Conservation (phyloP, 331 rosid genomes). For the Acacia concinna region DNA sequence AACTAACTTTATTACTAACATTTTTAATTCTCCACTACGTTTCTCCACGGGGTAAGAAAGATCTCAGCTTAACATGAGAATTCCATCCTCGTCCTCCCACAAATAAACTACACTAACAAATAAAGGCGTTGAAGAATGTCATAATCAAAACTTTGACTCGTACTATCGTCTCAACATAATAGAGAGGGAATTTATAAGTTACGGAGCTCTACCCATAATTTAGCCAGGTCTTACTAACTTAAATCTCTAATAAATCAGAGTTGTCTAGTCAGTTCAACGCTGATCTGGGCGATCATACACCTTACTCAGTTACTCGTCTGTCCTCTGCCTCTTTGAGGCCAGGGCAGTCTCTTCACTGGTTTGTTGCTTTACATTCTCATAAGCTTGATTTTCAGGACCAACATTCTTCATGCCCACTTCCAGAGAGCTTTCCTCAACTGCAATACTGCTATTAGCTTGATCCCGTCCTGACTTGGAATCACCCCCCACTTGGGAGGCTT, state of each 20-base stretch:
- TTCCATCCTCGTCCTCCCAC: conserved; percentile 27
- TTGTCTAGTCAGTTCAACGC: conserved; percentile 45
- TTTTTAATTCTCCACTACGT: not conserved
- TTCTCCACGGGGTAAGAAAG: not conserved
- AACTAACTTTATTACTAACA: not conserved
- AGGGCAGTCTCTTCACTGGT: conserved; percentile 41
- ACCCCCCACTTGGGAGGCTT: conserved; percentile 51
- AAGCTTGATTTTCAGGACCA: conserved; percentile 37
- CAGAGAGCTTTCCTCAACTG: conserved; percentile 33
- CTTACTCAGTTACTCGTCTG: conserved; percentile 58
- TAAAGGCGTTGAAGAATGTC: conserved; percentile 25
- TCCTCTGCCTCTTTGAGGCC: conserved; percentile 67
- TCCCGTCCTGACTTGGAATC: conserved; percentile 37
- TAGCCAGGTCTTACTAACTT: conserved; percentile 39
- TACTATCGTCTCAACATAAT: conserved; percentile 13
- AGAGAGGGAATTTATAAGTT: conserved; percentile 10
- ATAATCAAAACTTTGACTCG: conserved; percentile 50
- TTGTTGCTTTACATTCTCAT: conserved; percentile 43
- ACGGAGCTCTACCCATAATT: conserved; percentile 30
- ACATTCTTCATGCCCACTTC: conserved; percentile 43
- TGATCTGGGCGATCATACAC: conserved; percentile 38
- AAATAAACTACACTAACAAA: conserved; percentile 26
- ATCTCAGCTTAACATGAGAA: conserved; percentile 17
- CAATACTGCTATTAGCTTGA: conserved; percentile 36
- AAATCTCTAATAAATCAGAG: conserved; percentile 38